Base-by-base conservation (phyloP, 2,329 filamentous ascomycete genomes). In the Xylariaceae sp. region DNA sequence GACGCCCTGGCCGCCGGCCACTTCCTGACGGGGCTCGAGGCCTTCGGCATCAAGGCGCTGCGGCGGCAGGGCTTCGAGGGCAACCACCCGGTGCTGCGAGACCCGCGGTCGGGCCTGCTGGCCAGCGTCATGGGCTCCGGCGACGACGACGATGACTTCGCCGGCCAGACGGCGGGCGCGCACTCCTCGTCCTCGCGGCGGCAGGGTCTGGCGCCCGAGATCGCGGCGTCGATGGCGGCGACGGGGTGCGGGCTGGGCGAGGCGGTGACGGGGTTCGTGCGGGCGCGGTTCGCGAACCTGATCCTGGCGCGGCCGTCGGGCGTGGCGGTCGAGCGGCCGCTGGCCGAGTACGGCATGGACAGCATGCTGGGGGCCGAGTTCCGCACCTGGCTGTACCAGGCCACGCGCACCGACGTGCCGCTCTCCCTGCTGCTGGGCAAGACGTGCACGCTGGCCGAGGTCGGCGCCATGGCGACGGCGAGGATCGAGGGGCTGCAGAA, bases 311-410 rank as follows among this genome's bases (percentile, higher is more conserved):
- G 41, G 4, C 10, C 37, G 1, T 56, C 55, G 3, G 31, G 54
- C 13, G 36, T 60, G 3, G 47, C 54, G 9, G 31, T 25, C 3
- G 24, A 34, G n/a, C 48, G 46, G 31, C 33, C 55, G 8, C 38
- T 65, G 3, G 32, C 48, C 0, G 32, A 41, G 2, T 64, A 55
- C 37, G 61, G 62, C 6, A 42, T 65, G 12, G 61, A 65, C 38
- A 60, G 56, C 33, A 62, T 65, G 57, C 48, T 65, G 22, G 60
- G 51, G 0, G 50, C 57, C 6, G 63, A 65, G 39, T 56, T 64
- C 29, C 49, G 61, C 12, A 52, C 48, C 14, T 23, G 21, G 21
- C n/a, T 23, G n/a, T 23, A n/a, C n/a, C n/a, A n/a, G n/a, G n/a
- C n/a, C n/a, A n/a, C n/a, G n/a, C n/a, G n/a, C n/a, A n/a, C n/a